Percentiles rank a stretch among this genome's conserved stretches.
Conservation (phyloP, 208 protist species). For the Crithidia fasciculata region DNA sequence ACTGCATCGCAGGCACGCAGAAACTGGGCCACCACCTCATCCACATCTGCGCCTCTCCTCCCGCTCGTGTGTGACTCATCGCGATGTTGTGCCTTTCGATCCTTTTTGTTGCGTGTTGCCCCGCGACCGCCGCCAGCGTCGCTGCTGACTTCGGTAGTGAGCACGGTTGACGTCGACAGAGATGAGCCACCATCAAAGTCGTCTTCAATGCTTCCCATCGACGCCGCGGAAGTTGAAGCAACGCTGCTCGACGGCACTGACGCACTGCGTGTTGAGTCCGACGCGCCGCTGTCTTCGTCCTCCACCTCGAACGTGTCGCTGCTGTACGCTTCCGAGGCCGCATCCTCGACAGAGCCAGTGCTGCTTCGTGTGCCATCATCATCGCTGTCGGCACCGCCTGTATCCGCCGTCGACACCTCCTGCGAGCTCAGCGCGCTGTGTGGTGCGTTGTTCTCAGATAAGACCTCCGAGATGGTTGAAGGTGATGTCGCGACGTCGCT, state of each 20-base stretch:
- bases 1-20: slow-evolving; percentile 8
- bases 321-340: slow-evolving; percentile 8
- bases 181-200: too few relatives aligned
- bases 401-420: neutral
- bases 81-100: neutral
- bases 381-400: neutral
- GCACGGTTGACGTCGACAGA: too few relatives aligned
- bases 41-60: neutral
- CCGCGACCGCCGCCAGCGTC: too few relatives aligned
- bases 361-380: neutral
- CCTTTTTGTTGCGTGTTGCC: too few relatives aligned
- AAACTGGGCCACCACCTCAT: slow-evolving; percentile 5
- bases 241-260: slow-evolving; percentile 1
- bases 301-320: slow-evolving; percentile 16
- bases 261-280: neutral
- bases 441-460: slow-evolving; percentile 3
- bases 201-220: too few relatives aligned
- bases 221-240: neutral
- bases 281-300: neutral
- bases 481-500: neutral
- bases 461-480: neutral
- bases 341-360: neutral
- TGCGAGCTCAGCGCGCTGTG: neutral
- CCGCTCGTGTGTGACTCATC: neutral
- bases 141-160: too few relatives aligned